These are phyloP conservation scores for Paramecium sonneborni DNA, from an alignment of 73 alveolate species.

Conservation along the genomic window DNA sequence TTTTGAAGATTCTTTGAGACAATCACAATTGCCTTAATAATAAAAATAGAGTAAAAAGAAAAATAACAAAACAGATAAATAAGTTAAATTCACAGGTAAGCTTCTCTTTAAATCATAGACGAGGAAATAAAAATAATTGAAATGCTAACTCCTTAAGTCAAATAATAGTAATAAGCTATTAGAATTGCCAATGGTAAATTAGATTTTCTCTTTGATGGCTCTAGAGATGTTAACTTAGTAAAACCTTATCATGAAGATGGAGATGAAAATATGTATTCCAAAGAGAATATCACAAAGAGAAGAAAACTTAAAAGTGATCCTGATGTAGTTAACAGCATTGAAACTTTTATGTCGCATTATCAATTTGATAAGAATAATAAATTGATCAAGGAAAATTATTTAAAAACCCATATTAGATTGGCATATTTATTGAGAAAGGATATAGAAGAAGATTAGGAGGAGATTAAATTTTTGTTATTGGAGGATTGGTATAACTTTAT, in stretches of 20 bases:
- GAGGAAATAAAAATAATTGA: constrained; percentile 17
- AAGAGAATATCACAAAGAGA: constrained; percentile 59
- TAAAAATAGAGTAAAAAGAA: constrained; percentile 13
- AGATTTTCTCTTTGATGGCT: constrained; percentile 62
- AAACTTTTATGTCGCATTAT: constrained; percentile 19
- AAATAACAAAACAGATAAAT: not conserved
- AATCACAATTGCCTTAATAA: constrained; percentile 18
- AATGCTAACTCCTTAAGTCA: not conserved
- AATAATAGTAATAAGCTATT: not conserved
- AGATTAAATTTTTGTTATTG: constrained; percentile 25
- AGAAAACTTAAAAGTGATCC: constrained; percentile 58
- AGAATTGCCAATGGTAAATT: constrained; percentile 38
- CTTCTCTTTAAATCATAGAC: not conserved
- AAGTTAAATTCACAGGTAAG: constrained; percentile 1
- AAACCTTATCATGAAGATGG: constrained; percentile 67
- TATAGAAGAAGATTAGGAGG: constrained; percentile 54
- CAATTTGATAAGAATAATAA: constrained; percentile 22
- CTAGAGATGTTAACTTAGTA: constrained; percentile 51
- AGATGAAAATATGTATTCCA: constrained; percentile 60
- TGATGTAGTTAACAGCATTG: constrained; percentile 37
- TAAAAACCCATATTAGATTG: constrained; percentile 56
- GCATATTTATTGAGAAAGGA: constrained; percentile 63
- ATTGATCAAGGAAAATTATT: constrained; percentile 46
- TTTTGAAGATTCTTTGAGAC: constrained; percentile 48
- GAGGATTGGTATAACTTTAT: constrained; percentile 28